Base-by-base conservation (phyloP, 768 basidiomycete species). In the Trametes cinnabarina region DNA sequence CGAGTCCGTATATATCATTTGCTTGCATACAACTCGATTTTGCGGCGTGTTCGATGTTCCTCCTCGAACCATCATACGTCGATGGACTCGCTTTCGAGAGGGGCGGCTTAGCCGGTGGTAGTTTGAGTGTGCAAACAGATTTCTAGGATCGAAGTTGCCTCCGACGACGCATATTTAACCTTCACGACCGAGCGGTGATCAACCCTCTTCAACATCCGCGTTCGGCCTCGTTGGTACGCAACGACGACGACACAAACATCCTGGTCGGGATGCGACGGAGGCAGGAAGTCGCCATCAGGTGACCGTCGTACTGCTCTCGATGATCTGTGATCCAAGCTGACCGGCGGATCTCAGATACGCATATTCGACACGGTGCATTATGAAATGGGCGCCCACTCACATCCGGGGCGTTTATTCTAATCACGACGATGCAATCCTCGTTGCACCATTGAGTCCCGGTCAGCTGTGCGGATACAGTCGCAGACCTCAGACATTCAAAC, bases 291-390 rank as follows among this genome's bases (percentile, higher is more conserved):
- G 25, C 42, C 58, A 60, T 55, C 58, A 55, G 58, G 58, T 60
- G 53, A 60, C 58, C 40, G 51, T 54, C 35, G 58, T 54, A 53
- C 46, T 32, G 58, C 58, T 50, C 43, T 28, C 37, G 14, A 15
- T 53, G 57, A 58, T 60, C 51, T 54, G 46, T 60, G 53, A 60
- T 60, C 58, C 34, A 48, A 17, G 43, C 44, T 47, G 55, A 56
- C 43, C 26, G 57, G 26, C 43, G 15, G 53, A 60, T 60, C 48
- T 60, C 47, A 60, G 52, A 55, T 60, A 47, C 40, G n/a, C 51
- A 11, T 28, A 35, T 17, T 47, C 28, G 25, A 39, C 20, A 15
- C 22, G n/a, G n/a, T n/a, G n/a, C 35, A 26, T 37, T 40, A 39
- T 55, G 58, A 26, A 57, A 40, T 19, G 15, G 51, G 17, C 51